Conservation (phyloP, 768 basidiomycete species). For the Podaxis carcinomalis region DNA sequence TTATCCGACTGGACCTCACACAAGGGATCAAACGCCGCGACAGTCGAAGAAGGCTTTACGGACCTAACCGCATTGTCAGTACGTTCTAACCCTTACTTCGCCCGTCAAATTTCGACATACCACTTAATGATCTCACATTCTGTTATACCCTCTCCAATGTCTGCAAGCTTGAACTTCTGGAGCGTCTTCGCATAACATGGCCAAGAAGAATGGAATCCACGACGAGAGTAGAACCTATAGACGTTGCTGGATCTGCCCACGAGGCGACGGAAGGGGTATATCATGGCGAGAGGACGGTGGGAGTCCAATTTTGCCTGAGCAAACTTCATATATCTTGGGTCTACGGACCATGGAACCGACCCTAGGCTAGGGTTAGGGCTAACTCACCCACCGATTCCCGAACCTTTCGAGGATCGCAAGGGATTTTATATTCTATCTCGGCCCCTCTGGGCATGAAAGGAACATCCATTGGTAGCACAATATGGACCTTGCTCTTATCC, state of each 20-base stretch:
- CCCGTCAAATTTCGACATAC: slow-evolving; percentile 34
- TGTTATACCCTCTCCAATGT: slow-evolving; percentile 89
- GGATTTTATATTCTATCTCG: too few species aligned
- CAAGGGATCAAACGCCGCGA: slow-evolving; percentile 67
- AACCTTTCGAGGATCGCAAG: too few species aligned
- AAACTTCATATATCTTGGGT: neutral
- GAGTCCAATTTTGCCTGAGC: neutral
- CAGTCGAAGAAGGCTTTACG: slow-evolving; percentile 43
- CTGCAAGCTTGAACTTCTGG: slow-evolving; percentile 70
- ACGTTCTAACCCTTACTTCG: neutral
- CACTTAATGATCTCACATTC: slow-evolving; percentile 89
- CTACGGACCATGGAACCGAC: slow-evolving; percentile 9
- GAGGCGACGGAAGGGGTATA: slow-evolving; percentile 10
- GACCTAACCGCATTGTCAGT: slow-evolving; percentile 42
- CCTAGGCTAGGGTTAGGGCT: slow-evolving; percentile 10
- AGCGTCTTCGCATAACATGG: slow-evolving; percentile 7
- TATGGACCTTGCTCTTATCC: too few species aligned
- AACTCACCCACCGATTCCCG: neutral
- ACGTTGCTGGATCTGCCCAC: neutral
- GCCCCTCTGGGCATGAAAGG: too few species aligned
- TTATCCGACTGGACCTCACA: slow-evolving; percentile 91
- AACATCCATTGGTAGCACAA: too few species aligned
- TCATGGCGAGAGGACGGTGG: slow-evolving; percentile 1
- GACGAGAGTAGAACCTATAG: neutral
- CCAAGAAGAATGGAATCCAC: slow-evolving; percentile 2